Evolutionary conservation across 345 rosid genomes (phyloP).

Genomic region (Moricandia arvensis): DNA sequence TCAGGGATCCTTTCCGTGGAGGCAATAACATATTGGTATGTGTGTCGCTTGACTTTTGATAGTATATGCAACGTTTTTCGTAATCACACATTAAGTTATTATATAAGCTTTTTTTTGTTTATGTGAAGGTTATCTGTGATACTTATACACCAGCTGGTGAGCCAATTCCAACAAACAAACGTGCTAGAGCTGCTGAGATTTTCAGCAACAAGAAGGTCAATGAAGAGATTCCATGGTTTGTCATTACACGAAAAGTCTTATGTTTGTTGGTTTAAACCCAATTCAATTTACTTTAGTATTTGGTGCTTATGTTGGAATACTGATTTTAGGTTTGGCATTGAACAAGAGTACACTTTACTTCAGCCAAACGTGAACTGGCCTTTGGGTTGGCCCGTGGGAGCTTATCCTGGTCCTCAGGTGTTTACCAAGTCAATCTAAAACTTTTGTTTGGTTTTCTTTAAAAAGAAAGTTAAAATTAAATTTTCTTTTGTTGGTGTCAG

Average conservation of each 20-base stretch:
- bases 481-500: slow-evolving; percentile 37
- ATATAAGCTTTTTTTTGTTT: slow-evolving; percentile 2
- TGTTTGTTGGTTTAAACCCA: too few species aligned
- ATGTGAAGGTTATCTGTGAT: slow-evolving; percentile 78
- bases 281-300: not conserved
- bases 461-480: not conserved
- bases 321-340: slow-evolving; percentile 78
- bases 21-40: slow-evolving; percentile 95
- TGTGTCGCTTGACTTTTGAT: slow-evolving; percentile 5
- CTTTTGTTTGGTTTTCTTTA: not conserved
- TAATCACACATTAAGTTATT: not conserved
- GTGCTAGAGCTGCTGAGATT: slow-evolving; percentile 78
- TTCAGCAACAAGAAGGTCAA: slow-evolving; percentile 68
- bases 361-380: slow-evolving; percentile 92
- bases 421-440: slow-evolving; percentile 1
- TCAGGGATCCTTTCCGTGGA: slow-evolving; percentile 95
- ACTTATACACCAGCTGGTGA: slow-evolving; percentile 92
- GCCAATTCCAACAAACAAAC: slow-evolving; percentile 97
- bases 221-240: slow-evolving; percentile 78
- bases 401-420: slow-evolving; percentile 97
- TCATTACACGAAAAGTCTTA: not conserved
- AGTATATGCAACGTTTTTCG: not conserved
- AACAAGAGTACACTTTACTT: slow-evolving; percentile 97
- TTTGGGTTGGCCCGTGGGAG: slow-evolving; percentile 99
- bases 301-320: not conserved